Conservation (phyloP, 495 filamentous ascomycete species). For the Podospora anserina region DNA sequence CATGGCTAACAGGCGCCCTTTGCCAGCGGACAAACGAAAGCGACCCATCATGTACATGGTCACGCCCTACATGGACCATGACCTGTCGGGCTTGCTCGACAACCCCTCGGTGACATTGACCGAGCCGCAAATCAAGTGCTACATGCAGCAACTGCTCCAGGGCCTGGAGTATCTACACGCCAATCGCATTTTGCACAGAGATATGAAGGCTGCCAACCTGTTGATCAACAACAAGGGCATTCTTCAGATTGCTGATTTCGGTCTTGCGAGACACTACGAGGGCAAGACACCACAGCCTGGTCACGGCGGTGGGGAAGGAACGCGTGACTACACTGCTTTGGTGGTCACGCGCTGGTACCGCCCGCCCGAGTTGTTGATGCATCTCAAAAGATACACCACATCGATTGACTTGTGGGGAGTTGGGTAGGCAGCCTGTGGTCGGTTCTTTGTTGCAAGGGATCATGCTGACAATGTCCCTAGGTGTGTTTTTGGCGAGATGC, state of each 20-base stretch:
- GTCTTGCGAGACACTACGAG: conserved; percentile 89
- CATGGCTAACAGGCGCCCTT: conserved; percentile 13
- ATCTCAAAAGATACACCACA: conserved; percentile 83
- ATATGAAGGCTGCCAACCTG: conserved; percentile 99
- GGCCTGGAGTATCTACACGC: conserved; percentile 87
- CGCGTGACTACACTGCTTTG: conserved; percentile 85
- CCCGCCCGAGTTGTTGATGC: conserved; percentile 87
- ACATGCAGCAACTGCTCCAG: conserved; percentile 89
- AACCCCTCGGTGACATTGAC: conserved; percentile 86
- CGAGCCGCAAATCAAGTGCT: conserved; percentile 93
- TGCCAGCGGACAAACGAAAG: conserved; percentile 67
- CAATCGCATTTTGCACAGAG: conserved; percentile 85
- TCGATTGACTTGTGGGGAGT: conserved; percentile 99
- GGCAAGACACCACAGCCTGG: conserved; percentile 76
- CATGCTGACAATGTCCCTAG: conserved; percentile 46
- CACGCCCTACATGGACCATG: conserved; percentile 97
- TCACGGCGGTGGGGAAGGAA: conserved; percentile 77
- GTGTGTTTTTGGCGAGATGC: conserved; percentile 98
- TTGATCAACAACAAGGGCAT: conserved; percentile 93
- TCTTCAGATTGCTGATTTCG: conserved; percentile 96
- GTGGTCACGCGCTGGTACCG: conserved; percentile 98
- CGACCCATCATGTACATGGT: conserved; percentile 97
- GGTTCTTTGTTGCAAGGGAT: background rate
- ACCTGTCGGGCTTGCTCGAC: conserved; percentile 90
- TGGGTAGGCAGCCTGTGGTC: conserved; percentile 56